Evolutionary conservation across 2,329 filamentous ascomycete species (phyloP).

Genomic region (Allantophomopsis lycopodina): DNA sequence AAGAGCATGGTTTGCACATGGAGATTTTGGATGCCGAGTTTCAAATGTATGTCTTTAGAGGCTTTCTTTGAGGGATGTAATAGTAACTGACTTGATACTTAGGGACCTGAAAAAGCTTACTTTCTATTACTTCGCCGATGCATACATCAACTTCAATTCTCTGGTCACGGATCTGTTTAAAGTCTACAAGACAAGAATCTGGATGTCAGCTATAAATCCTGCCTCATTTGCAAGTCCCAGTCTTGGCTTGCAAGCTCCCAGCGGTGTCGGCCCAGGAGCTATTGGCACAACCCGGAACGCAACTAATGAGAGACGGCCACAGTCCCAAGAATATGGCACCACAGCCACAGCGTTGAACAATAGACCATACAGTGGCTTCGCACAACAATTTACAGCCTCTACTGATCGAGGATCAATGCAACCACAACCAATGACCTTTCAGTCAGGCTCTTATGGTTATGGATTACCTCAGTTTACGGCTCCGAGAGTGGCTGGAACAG

Average conservation of each 20-base stretch:
- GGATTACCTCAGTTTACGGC: constrained; percentile 25
- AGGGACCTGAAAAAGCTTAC: constrained; percentile 99
- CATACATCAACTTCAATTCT: constrained; percentile 98
- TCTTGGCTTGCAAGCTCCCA: constrained; percentile 56
- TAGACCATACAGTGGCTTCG: constrained; percentile 21
- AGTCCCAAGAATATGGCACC: constrained; percentile 20
- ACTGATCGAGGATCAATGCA: constrained; percentile 23
- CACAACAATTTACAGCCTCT: constrained; percentile 27
- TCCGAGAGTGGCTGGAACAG: constrained; percentile 18
- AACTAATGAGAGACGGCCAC: constrained; percentile 23
- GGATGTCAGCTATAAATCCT: constrained; percentile 99
- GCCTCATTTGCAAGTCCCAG: constrained; percentile 81
- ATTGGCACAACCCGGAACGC: constrained; percentile 36
- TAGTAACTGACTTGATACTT: constrained; percentile 4
- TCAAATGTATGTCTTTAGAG: constrained; percentile 65
- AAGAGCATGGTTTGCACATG: constrained; percentile 91
- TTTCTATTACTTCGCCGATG: constrained; percentile 96
- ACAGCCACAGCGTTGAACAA: constrained; percentile 7
- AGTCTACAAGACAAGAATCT: constrained; percentile 97
- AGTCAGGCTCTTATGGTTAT: constrained; percentile 26
- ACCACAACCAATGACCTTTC: constrained; percentile 23
- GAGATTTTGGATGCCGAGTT: constrained; percentile 98
- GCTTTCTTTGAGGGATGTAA: constrained; percentile 1
- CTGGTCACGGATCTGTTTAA: constrained; percentile 97
- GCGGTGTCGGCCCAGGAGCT: constrained; percentile 50